phyloP scores from a whole-genome alignment of 768 basidiomycete genomes.

The Exidia glandulosa region DNA sequence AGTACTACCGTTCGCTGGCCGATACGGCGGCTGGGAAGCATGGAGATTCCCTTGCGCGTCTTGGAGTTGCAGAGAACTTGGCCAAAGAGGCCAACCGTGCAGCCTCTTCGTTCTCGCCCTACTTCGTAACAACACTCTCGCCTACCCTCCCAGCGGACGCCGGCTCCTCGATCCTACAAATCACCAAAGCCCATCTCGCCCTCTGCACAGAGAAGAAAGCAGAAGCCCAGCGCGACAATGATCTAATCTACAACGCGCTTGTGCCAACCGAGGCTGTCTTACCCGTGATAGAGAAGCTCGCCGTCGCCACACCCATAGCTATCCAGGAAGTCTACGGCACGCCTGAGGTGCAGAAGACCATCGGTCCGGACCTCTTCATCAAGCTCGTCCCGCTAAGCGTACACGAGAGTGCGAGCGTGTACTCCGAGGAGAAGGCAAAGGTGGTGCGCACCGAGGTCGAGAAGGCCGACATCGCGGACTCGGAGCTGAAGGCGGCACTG shows the following conservation, averaged over 20 bases:
- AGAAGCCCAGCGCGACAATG: constrained; percentile 83
- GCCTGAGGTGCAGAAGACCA: constrained; percentile 87
- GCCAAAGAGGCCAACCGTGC: constrained; percentile 76
- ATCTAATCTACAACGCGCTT: constrained; percentile 93
- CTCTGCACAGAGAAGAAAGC: constrained; percentile 63
- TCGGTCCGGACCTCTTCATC: constrained; percentile 84
- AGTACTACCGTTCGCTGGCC: constrained; percentile 75
- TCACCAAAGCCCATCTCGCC: constrained; percentile 72
- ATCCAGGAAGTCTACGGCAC: constrained; percentile 92
- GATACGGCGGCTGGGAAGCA: constrained; percentile 70
- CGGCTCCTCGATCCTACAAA: constrained; percentile 64
- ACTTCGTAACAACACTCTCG: constrained; percentile 61
- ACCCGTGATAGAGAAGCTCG: constrained; percentile 69
- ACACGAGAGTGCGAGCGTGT: constrained; percentile 91
- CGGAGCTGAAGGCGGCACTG: constrained; percentile 63
- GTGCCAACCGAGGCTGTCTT: constrained; percentile 70
- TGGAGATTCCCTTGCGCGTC: constrained; percentile 76
- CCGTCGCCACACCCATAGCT: constrained; percentile 71
- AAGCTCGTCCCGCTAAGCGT: constrained; percentile 85
- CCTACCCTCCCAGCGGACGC: constrained; percentile 84
- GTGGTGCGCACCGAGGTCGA: constrained; percentile 82
- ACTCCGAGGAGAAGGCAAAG: constrained; percentile 98
- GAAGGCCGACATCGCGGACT: constrained; percentile 73
- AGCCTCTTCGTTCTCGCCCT: constrained; percentile 54
- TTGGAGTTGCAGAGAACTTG: constrained; percentile 60